Evolutionary conservation across 2,329 filamentous ascomycete species (phyloP), one percentile per base, ranked within the genome.

Genomic region (Pestalotiopsis sp.): DNA sequence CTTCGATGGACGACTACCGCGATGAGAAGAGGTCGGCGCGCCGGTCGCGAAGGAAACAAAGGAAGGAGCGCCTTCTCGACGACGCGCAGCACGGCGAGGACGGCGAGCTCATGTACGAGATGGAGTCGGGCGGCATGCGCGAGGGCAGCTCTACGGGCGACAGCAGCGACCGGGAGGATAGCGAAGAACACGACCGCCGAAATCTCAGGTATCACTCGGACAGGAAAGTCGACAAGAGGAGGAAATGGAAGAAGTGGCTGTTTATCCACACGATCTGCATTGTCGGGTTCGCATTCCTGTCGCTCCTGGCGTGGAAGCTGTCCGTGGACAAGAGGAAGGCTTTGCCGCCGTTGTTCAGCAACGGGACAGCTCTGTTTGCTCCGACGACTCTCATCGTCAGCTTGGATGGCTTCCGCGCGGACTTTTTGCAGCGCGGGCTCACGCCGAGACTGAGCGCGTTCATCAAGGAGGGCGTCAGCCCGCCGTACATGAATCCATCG

Each of bases 311-410:
- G 1, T 90, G 87, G 87, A 90, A 87, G 76, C 75, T 90, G 45
- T 88, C 88, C 9, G 77, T 85, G 56, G 80, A 81, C 69, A 82
- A 81, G 65, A 84, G 81, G 69, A 78, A 75, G 14, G 73, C 71
- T 1, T 70, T 72, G 20, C 74, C 78, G 58, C 77, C 80, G 36
- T 73, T 87, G 25, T 75, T 87, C 70, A 91, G 86, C 83, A 99
- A 99, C 78, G 96, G 96, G 66, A 97, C 94, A 0, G 92, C 94
- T 2, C 83, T 93, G 4, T 99, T 98, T 78, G 92, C 90, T 11
- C 94, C 95, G 0, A 99, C 96, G 0, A 98, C 96, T 1, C 92
- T 99, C 69, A 85, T 98, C 66, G 93, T 99, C 77, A 98, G 95
- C 60, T 86, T 99, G 20, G 96, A 99, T 80, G 96, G 96, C 3